A percentile compares a stretch with the other conserved stretches of the same genome.
Conservation (phyloP, 345 rosid genomes). For the Melaleuca alternifolia region DNA sequence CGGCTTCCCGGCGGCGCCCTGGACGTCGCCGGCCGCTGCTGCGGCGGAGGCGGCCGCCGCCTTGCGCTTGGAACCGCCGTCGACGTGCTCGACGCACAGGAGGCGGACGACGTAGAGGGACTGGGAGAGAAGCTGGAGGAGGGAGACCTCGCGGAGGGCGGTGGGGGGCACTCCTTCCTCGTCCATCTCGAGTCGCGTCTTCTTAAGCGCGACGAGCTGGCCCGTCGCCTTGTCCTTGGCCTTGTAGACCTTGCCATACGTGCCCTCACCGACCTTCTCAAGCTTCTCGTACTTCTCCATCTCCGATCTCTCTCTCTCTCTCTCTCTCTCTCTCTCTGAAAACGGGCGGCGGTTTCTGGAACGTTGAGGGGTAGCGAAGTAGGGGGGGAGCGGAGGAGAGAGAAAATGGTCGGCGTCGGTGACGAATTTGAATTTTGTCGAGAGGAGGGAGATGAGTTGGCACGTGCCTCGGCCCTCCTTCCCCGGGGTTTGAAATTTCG, state of each 20-base stretch:
- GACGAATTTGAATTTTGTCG: not conserved
- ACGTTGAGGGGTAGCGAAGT: not conserved
- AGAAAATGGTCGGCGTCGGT: not conserved
- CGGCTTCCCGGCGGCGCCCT: conserved; percentile 24
- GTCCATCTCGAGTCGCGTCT: conserved; percentile 90
- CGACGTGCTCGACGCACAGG: conserved; percentile 83
- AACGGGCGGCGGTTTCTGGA: not conserved
- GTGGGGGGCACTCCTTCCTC: conserved; percentile 98
- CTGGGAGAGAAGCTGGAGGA: conserved; percentile 85
- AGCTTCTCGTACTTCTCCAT: conserved; percentile 98
- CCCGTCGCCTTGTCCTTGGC: conserved; percentile 78
- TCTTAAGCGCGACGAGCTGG: conserved; percentile 77
- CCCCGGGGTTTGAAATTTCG: not conserved
- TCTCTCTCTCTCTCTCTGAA: not conserved
- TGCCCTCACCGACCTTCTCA: conserved; percentile 96
- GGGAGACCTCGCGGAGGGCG: conserved; percentile 88
- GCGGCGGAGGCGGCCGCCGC: not conserved
- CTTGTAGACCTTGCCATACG: conserved; percentile 92
- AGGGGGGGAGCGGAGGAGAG: not conserved
- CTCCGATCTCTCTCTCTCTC: not conserved
- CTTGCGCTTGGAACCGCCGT: conserved; percentile 11
- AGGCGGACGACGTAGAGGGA: conserved; percentile 86
- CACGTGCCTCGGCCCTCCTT: not conserved
- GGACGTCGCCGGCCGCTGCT: not conserved
- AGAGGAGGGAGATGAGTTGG: not conserved